These are phyloP conservation scores for Solanum virginianum DNA, from an alignment of 257 asterid species.

Conservation along the genomic window DNA sequence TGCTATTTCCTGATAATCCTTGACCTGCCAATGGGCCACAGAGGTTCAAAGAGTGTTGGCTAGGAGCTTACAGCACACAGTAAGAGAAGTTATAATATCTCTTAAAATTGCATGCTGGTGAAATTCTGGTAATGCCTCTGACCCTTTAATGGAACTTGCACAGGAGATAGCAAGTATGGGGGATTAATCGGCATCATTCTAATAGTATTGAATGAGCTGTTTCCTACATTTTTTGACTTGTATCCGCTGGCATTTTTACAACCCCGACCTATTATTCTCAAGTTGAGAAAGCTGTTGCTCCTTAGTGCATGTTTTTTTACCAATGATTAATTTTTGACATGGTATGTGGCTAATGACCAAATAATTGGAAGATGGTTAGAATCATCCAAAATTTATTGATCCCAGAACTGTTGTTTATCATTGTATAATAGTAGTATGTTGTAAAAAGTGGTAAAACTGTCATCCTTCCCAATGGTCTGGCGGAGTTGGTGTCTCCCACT, in stretches of 20 bases:
- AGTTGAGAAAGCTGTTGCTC: not conserved
- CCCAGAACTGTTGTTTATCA: not conserved
- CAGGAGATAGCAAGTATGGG: not conserved
- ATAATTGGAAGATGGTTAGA: not conserved
- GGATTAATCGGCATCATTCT: not conserved
- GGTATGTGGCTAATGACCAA: not conserved
- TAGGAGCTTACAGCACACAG: not conserved
- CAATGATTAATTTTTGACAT: not conserved
- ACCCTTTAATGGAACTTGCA: not conserved
- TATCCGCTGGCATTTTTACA: not conserved
- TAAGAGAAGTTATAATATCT: not conserved
- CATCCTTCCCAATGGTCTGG: not conserved
- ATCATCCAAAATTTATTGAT: not conserved
- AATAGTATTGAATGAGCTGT: not conserved
- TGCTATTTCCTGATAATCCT: constrained; percentile 49
- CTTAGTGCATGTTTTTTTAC: not conserved
- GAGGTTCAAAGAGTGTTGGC: constrained; percentile 17
- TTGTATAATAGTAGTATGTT: not conserved
- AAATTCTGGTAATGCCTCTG: not conserved
- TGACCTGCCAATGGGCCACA: constrained; percentile 36
- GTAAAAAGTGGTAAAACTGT: not conserved
- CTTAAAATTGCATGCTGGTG: not conserved
- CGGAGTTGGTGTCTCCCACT: not conserved
- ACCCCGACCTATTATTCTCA: not conserved
- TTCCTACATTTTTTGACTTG: not conserved